Conservation (phyloP, 805 yeast genomes). For the Candida silvicultrix region DNA sequence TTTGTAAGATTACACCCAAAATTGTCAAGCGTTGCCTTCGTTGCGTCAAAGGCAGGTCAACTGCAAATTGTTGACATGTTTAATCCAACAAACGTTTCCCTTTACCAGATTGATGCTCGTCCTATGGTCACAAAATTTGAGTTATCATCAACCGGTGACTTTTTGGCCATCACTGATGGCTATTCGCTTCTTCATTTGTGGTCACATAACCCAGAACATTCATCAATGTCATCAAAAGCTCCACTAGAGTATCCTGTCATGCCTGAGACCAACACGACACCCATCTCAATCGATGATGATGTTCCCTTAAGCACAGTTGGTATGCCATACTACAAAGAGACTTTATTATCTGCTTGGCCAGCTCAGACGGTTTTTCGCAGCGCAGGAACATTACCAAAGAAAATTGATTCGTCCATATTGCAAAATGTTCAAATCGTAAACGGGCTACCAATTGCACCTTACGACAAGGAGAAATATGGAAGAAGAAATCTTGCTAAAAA, state of each 20-base stretch:
- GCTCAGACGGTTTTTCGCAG: slow-evolving; percentile 53
- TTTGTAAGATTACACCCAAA: slow-evolving; percentile 84
- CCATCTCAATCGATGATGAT: slow-evolving; percentile 33
- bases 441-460: slow-evolving; percentile 39
- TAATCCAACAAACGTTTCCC: slow-evolving; percentile 61
- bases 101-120: slow-evolving; percentile 61
- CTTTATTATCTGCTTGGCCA: slow-evolving; percentile 78
- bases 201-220: slow-evolving; percentile 44
- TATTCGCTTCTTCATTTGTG: slow-evolving; percentile 45
- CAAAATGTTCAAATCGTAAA: slow-evolving; percentile 29
- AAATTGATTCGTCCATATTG: slow-evolving; percentile 40
- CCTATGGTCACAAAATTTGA: slow-evolving; percentile 25
- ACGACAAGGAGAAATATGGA: slow-evolving; percentile 53
- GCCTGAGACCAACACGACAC: slow-evolving; percentile 27
- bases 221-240: slow-evolving; percentile 33
- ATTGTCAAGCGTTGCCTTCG: slow-evolving; percentile 66
- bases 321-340: slow-evolving; percentile 78
- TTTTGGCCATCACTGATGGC: slow-evolving; percentile 59
- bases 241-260: slow-evolving; percentile 54
- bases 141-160: slow-evolving; percentile 61
- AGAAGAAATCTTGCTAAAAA: slow-evolving; percentile 42
- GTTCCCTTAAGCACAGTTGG: slow-evolving; percentile 71
- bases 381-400: slow-evolving; percentile 52
- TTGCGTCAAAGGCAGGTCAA: slow-evolving; percentile 74
- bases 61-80: slow-evolving; percentile 79